Evolutionary conservation across 2,329 filamentous ascomycete species (phyloP), one percentile per base, ranked within the genome.

Genomic region (Zarea fungicola): DNA sequence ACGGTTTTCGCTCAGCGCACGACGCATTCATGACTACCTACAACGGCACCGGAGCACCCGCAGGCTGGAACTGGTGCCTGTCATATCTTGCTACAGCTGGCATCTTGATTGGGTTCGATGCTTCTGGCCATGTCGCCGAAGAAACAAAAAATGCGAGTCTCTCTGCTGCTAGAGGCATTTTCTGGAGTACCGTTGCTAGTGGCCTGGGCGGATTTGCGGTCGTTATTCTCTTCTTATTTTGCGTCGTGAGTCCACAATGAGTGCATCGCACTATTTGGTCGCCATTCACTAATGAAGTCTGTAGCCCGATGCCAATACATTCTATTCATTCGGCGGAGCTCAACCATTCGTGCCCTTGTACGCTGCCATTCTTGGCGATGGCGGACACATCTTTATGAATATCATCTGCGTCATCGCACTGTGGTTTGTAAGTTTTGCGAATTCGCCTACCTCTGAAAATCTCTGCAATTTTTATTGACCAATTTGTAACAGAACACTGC

Each of bases 61-160:
- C 71, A 2, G 78, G 72, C 3, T 82, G 79, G 78, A 82, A 83
- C 57, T 82, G 78, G 79, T 81, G 78, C 62, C 68, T 83, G 4
- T 80, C 76, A 4, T 83, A 78, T 59, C 72, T 80, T 22, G 78
- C 78, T 1, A 82, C 79, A 2, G 78, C 78, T 7, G 79, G 78
- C 34, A 74, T 82, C 34, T 57, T 83, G 48, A 80, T 83, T 44
- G 79, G 79, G 2, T 82, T 80, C 47, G 79, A 83, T 60, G 79
- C 79, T 0, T 78, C 75, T 1, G 79, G 79, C 2, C 78, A 82
- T 54, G 76, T 83, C 23, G 77, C 77, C 1, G 79, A 83, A 54
- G 79, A 82, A 58, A 83, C 79, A 2, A 78, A 80, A 60, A 77
- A 81, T 52, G 78, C 77, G 3, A 72, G 67, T 18, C 42, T 77